phyloP scores from a whole-genome alignment of 805 yeast species.

The Ogataea pignaliae region DNA sequence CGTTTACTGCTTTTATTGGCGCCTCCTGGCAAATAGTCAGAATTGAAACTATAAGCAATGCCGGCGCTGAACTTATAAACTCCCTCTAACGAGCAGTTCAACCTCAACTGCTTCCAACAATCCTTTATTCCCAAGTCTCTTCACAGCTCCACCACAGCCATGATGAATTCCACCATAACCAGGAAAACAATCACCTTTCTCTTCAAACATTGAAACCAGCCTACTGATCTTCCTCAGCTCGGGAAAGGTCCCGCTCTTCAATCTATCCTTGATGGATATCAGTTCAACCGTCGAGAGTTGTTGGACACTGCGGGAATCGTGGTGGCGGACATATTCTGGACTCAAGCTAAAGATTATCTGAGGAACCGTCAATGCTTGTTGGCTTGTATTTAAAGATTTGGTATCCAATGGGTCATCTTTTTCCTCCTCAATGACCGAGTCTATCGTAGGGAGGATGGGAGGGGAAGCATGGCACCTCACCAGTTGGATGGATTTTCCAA shows the following conservation, averaged over 20 bases:
- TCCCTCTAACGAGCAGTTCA: slow-evolving; percentile 13
- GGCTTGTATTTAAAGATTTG: too few relatives aligned
- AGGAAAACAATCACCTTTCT: too few relatives aligned
- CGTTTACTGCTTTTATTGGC: too few relatives aligned
- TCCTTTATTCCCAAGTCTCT: slow-evolving; percentile 10
- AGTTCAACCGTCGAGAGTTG: slow-evolving; percentile 14
- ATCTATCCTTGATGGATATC: slow-evolving; percentile 15
- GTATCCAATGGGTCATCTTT: not conserved
- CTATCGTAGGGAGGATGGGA: too few relatives aligned
- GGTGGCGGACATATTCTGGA: slow-evolving; percentile 8
- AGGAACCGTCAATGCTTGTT: not conserved
- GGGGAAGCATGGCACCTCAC: too few relatives aligned
- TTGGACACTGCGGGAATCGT: slow-evolving; percentile 11
- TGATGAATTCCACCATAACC: not conserved
- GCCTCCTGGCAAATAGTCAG: too few relatives aligned
- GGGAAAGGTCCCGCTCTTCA: slow-evolving; percentile 9
- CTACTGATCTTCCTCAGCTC: slow-evolving; percentile 17
- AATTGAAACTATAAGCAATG: too few relatives aligned
- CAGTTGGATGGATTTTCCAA: too few relatives aligned
- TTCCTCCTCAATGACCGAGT: not conserved
- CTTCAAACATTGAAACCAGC: slow-evolving; percentile 15
- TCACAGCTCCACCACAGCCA: slow-evolving; percentile 6
- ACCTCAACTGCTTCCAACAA: slow-evolving; percentile 13
- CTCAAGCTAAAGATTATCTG: slow-evolving; percentile 9
- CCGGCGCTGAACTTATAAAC: not conserved